These are phyloP conservation scores for Hymenoscyphus fraxineus DNA, from an alignment of 2,329 filamentous ascomycete species.

Conservation along the genomic window DNA sequence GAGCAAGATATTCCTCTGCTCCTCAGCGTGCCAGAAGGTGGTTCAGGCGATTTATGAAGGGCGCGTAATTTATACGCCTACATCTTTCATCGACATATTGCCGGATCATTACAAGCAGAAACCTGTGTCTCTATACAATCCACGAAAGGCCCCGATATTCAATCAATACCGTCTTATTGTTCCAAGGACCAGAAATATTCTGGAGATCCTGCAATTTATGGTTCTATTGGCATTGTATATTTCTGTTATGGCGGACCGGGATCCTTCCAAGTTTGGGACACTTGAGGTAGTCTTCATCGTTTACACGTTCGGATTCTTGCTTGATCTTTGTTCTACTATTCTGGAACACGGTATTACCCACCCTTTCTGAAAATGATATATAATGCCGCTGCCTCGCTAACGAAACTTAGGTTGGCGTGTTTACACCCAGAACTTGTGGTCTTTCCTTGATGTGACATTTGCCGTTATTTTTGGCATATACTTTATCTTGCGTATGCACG, in stretches of 20 bases:
- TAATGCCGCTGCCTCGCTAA: constrained; percentile 36
- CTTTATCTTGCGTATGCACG: constrained; percentile 63
- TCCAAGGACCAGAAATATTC: constrained; percentile 69
- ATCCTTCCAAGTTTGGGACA: constrained; percentile 51
- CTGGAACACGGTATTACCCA: constrained; percentile 37
- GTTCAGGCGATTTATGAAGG: constrained; percentile 80
- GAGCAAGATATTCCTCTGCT: constrained; percentile 73
- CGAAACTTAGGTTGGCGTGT: constrained; percentile 57
- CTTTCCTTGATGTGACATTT: constrained; percentile 78
- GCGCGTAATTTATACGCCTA: constrained; percentile 76
- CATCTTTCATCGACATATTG: constrained; percentile 76
- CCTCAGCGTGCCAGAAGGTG: constrained; percentile 75
- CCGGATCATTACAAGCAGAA: constrained; percentile 83
- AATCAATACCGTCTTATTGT: constrained; percentile 86
- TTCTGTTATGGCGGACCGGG: constrained; percentile 65
- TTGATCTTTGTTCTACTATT: constrained; percentile 27
- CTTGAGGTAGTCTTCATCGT: constrained; percentile 66
- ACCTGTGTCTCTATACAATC: constrained; percentile 77
- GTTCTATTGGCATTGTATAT: constrained; percentile 67
- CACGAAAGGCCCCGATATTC: constrained; percentile 67
- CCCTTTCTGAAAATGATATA: not conserved
- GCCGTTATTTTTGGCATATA: constrained; percentile 68
- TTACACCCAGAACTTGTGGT: constrained; percentile 86
- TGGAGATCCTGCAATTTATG: constrained; percentile 72
- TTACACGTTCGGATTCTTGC: constrained; percentile 69